Base-by-base conservation (phyloP, 371 early-diverging fungal species). In the Mucor velutinosus region DNA sequence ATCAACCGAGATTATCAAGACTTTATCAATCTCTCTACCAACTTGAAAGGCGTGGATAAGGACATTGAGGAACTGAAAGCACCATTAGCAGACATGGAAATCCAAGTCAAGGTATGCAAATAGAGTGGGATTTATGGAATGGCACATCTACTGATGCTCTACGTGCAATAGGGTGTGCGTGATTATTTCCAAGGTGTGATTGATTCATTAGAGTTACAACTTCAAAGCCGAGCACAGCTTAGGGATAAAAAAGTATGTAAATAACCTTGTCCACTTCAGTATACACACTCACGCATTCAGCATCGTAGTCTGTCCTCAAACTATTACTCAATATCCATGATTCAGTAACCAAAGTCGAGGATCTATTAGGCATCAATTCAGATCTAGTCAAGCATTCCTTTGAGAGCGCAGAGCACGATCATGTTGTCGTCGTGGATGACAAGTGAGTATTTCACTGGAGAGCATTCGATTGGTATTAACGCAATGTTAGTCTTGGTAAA, bases 1-100 rank as follows among this genome's bases (percentile, higher is more conserved):
- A 92, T 93, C 74, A 92, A 93, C 72, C 77, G 84, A 62, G 93
- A 93, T 69, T 94, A 92, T 72, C 90, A 91, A 29, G 92, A 93
- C 65, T 93, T 93, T 71, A 91, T 94, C 58, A 87, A 89, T 64
- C 76, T 94, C 14, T 91, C 93, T 1, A 92, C 91, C 17, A 90
- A 90, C 60, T 84, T 94, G 64, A 90, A 90, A 53, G 93, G 94
- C 8, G 89, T 92, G 2, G 94, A 94, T 70, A 78, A 76, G 49
- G 87, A 88, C 61, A 90, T 94, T 67, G 77, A 80, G 29, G 85
- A 87, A 27, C 69, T 94, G 19, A 77, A 74, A 62, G 66, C 71
- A 23, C 93, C 93, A 7, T 62, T 94, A 60, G 75, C 74, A 23
- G 76, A 71, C 41, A 89, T 92, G 82, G 82, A 85, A 51, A 67